A percentile compares a stretch with the other conserved stretches of the same genome.
Evolutionary conservation across 257 asterid genomes (phyloP).

Genomic region (Solanum microdontum): DNA sequence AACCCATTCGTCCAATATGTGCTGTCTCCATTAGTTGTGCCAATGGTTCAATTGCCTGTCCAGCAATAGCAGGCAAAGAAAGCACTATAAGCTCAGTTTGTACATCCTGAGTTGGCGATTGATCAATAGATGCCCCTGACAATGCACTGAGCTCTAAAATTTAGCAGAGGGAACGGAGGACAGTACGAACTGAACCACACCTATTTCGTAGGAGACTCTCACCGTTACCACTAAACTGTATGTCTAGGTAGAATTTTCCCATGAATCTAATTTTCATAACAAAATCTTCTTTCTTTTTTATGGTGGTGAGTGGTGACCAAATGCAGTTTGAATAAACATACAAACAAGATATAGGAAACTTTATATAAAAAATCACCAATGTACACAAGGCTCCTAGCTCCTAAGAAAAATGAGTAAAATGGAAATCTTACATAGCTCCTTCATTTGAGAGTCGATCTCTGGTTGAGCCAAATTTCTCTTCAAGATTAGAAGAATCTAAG

Average conservation of each 20-base stretch:
- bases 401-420: not conserved
- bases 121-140: slow-evolving; percentile 9
- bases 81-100: slow-evolving; percentile 25
- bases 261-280: not conserved
- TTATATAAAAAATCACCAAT: not conserved
- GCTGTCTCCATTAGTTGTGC: slow-evolving; percentile 43
- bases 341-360: not conserved
- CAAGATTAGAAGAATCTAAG: slow-evolving; percentile 2
- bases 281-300: not conserved
- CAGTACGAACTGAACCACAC: not conserved
- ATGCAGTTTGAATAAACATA: not conserved
- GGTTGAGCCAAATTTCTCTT: slow-evolving; percentile 13
- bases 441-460: slow-evolving; percentile 11
- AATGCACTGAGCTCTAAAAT: slow-evolving; percentile 17
- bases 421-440: slow-evolving; percentile 23
- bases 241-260: not conserved
- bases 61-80: slow-evolving; percentile 34
- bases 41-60: slow-evolving; percentile 41
- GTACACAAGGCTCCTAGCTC: not conserved
- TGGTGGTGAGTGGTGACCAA: not conserved
- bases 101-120: slow-evolving; percentile 9
- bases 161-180: not conserved
- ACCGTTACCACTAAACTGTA: not conserved
- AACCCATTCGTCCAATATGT: slow-evolving; percentile 33
- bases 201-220: not conserved